Evolutionary conservation across 805 yeast genomes (phyloP).

Genomic region (Lachancea dasiensis): DNA sequence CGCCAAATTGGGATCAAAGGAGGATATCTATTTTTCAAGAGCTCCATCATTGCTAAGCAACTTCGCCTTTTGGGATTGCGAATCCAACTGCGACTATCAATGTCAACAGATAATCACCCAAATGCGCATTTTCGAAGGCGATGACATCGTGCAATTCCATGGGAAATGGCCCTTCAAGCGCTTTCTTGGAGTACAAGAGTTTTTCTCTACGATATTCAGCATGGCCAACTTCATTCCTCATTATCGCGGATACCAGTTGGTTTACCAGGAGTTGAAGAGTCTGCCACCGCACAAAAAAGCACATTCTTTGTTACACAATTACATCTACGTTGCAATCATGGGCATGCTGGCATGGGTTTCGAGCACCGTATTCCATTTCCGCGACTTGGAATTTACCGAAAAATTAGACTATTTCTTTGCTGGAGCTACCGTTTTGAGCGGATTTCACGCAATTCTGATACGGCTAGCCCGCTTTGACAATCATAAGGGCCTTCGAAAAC

Average conservation of each 20-base stretch:
- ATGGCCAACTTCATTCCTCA: conserved; percentile 64
- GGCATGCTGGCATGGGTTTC: conserved; percentile 86
- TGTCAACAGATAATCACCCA: conserved; percentile 77
- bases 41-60: conserved; percentile 33
- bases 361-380: conserved; percentile 79
- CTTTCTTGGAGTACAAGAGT: conserved; percentile 75
- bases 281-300: conserved; percentile 7
- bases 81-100: conserved; percentile 81
- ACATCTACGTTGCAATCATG: conserved; percentile 42
- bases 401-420: conserved; percentile 89
- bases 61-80: conserved; percentile 67
- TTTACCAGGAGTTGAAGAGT: conserved; percentile 18
- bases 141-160: conserved; percentile 75
- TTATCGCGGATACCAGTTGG: conserved; percentile 38
- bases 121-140: conserved; percentile 41
- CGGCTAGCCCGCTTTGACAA: conserved; percentile 57
- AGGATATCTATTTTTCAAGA: conserved; percentile 22
- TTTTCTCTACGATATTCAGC: conserved; percentile 77
- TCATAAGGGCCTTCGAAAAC: conserved; percentile 28
- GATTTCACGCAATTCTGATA: conserved; percentile 61
- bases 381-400: conserved; percentile 78
- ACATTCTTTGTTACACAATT: conserved; percentile 19
- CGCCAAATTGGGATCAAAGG: conserved; percentile 10
- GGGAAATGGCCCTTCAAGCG: conserved; percentile 97
- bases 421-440: conserved; percentile 77